Conservation (phyloP, 2,329 filamentous ascomycete species). For the Fusarium begoniae region DNA sequence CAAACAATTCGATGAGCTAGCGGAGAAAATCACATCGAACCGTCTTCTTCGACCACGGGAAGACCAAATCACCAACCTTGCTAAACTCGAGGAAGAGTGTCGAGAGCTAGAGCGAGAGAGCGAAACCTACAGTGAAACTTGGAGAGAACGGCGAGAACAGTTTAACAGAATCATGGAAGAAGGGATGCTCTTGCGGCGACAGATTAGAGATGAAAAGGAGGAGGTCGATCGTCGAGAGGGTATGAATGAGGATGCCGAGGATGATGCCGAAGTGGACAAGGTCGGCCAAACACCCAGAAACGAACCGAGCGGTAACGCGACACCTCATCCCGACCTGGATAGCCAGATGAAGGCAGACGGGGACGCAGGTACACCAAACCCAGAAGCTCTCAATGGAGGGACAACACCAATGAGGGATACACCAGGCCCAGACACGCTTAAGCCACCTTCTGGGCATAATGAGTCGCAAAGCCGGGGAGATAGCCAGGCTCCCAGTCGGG, state of each 20-base stretch:
- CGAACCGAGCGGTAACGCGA: constrained; percentile 61
- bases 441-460: constrained; percentile 24
- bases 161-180: constrained; percentile 91
- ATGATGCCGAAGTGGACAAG: constrained; percentile 59
- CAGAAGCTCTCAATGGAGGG: constrained; percentile 41
- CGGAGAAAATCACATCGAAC: constrained; percentile 86
- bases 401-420: constrained; percentile 48
- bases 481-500: constrained; percentile 44
- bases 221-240: constrained; percentile 89
- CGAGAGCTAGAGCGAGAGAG: constrained; percentile 86
- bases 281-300: constrained; percentile 61
- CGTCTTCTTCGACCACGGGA: constrained; percentile 82
- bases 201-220: constrained; percentile 95
- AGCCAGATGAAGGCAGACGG: constrained; percentile 43
- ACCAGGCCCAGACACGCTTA: constrained; percentile 43
- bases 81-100: constrained; percentile 88
- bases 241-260: constrained; percentile 75
- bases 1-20: constrained; percentile 87
- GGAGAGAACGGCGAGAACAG: constrained; percentile 85
- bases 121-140: constrained; percentile 80
- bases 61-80: constrained; percentile 80
- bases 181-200: constrained; percentile 82
- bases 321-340: constrained; percentile 58
- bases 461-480: constrained; percentile 37
- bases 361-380: constrained; percentile 43